Evolutionary conservation across 139 green algal species (phyloP), one percentile per base, ranked within the genome.

Genomic region (Picochlorum sp.): DNA sequence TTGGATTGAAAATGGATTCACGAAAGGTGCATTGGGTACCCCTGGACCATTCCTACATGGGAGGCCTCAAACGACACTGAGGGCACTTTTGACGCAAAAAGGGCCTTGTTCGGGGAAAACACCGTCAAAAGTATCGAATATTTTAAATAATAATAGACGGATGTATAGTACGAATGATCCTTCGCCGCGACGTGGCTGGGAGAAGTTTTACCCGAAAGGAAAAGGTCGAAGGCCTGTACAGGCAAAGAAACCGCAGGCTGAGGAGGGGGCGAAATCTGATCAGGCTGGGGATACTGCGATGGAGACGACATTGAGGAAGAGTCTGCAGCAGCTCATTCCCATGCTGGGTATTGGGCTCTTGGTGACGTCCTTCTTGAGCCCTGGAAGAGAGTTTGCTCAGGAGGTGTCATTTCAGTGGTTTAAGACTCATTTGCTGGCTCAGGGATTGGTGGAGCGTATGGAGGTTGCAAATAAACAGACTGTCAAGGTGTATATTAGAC

Each of bases 351-450:
- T 76, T 9, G 57, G 67, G 28, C 30, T 54, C 21, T n/a, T 68
- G 44, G 68, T 66, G 21, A 57, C 55, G 24, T 63, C 54, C n/a
- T 54, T 83, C 47, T 9, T 70, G 23, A 60, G 45, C 44, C 31
- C 65, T 18, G 62, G 67, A 14, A 57, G 73, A 16, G 59, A 75
- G 13, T 68, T 80, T 14, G 78, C 59, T 9, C 78, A 89, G 62
- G 90, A 97, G 75, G 91, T 96, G 58, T 88, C 72, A 52, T 97
- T 96, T 75, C 88, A 84, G 52, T 70, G 89, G 72, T 97, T 97
- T 78, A 83, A 88, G 55, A 88, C 75, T 30, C 78, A 90, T 47
- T 70, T 98, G 70, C 79, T 98, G 60, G 79, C 83, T 18, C 68
- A 72, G 38, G 88, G 84, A 2, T 37, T 85, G 21, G 92, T 98